Evolutionary conservation across 192 early-diverging fungal species (phyloP).

Genomic region (Rhizophagus sp.): DNA sequence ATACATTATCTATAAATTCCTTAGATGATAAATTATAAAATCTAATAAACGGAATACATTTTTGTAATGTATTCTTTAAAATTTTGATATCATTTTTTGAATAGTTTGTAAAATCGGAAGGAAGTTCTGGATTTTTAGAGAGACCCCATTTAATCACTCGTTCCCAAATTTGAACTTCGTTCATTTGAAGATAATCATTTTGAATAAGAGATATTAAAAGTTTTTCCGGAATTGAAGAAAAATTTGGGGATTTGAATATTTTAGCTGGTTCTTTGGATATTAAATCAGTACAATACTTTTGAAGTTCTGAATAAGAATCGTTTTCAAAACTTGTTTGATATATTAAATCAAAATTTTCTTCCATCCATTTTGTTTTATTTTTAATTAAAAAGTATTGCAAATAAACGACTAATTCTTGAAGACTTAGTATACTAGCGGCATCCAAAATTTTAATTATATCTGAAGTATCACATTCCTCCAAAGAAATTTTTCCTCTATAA

Average conservation of each 20-base stretch:
- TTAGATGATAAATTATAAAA: not conserved
- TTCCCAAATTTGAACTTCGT: not conserved
- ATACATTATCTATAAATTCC: not conserved
- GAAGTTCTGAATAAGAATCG: not conserved
- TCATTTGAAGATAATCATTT: not conserved
- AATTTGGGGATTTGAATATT: not conserved
- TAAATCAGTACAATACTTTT: not conserved
- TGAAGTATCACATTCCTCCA: not conserved
- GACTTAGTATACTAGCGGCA: not conserved
- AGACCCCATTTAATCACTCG: not conserved
- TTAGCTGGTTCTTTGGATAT: not conserved
- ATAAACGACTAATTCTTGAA: not conserved
- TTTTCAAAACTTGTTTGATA: no score
- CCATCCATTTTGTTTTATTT: not conserved
- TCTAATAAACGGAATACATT: not conserved
- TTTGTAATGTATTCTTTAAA: not conserved
- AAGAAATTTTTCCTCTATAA: not conserved
- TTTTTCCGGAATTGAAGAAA: not conserved
- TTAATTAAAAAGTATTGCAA: no score
- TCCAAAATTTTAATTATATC: not conserved
- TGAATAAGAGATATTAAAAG: not conserved
- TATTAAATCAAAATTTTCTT: no score
- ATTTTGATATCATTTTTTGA: not conserved
- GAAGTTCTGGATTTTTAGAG: not conserved
- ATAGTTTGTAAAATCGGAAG: not conserved